Evolutionary conservation across 2,329 filamentous ascomycete genomes (phyloP).

Genomic region (Paecilomyces niveus): DNA sequence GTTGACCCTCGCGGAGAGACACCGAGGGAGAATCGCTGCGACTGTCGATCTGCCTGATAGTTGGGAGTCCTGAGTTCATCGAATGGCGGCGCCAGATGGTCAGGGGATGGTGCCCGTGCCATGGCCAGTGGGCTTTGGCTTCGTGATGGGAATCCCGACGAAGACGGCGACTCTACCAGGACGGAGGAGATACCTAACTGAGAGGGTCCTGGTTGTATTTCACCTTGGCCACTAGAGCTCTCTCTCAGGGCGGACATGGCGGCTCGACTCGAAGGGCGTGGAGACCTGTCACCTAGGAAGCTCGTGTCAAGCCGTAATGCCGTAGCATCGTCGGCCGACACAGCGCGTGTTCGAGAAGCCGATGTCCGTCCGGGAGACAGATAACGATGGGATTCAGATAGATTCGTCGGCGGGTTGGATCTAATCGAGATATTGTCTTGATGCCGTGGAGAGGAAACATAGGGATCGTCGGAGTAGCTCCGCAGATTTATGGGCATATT

Average conservation of each 20-base stretch:
- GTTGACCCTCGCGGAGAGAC: conserved; percentile 24
- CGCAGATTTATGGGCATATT: conserved; percentile 65
- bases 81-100: conserved; percentile 36
- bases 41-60: conserved; percentile 19
- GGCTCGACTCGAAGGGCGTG: conserved; percentile 28
- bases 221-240: conserved; percentile 8
- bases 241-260: conserved; percentile 32
- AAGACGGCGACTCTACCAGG: conserved; percentile 27
- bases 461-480: conserved; percentile 60
- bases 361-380: conserved; percentile 17
- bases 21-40: conserved; percentile 16
- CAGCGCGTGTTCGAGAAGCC: conserved; percentile 41
- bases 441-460: conserved; percentile 38
- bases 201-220: conserved; percentile 8
- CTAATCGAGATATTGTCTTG: conserved; percentile 41
- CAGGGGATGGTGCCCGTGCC: conserved; percentile 23
- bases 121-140: conserved; percentile 23
- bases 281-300: conserved; percentile 16
- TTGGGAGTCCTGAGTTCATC: conserved; percentile 32
- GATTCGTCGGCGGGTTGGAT: conserved; percentile 37
- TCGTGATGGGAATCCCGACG: conserved; percentile 21
- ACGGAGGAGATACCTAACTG: conserved; percentile 17
- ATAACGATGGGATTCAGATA: conserved; percentile 14
- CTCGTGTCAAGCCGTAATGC: conserved; percentile 38
- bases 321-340: conserved; percentile 53